phyloP scores from a whole-genome alignment of 257 asterid species.

The Solanum ahanhuiri region DNA sequence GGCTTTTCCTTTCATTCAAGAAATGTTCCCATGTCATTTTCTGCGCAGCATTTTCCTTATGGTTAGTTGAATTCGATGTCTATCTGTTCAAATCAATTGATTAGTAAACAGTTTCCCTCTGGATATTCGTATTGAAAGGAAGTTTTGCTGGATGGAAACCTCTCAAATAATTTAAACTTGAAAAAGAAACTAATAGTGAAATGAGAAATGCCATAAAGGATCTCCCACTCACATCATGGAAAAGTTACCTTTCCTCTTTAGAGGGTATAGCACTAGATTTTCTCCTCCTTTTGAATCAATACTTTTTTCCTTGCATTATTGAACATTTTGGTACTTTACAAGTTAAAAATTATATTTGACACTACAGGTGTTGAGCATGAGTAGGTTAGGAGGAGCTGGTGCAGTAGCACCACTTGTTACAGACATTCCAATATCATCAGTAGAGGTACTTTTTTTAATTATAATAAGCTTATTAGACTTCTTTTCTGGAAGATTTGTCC shows the following conservation, averaged over 20 bases:
- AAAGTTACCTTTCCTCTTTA: not conserved
- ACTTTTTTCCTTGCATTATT: not conserved
- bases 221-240: conserved; percentile 2
- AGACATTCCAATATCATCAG: conserved; percentile 72
- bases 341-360: not conserved
- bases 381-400: conserved; percentile 97
- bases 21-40: not conserved
- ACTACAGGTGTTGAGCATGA: conserved; percentile 92
- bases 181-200: not conserved
- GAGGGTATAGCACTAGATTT: not conserved
- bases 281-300: not conserved
- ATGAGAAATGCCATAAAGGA: not conserved
- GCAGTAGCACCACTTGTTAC: conserved; percentile 98
- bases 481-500: not conserved
- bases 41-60: not conserved
- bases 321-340: not conserved
- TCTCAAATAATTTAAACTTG: not conserved
- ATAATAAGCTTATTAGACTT: not conserved
- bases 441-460: conserved; percentile 39
- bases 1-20: not conserved
- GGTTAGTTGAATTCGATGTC: not conserved
- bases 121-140: not conserved
- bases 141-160: not conserved
- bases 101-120: not conserved
- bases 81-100: not conserved